phyloP scores from a whole-genome alignment of 2,329 filamentous ascomycete genomes.

The Magnaporthiopsis poae region DNA sequence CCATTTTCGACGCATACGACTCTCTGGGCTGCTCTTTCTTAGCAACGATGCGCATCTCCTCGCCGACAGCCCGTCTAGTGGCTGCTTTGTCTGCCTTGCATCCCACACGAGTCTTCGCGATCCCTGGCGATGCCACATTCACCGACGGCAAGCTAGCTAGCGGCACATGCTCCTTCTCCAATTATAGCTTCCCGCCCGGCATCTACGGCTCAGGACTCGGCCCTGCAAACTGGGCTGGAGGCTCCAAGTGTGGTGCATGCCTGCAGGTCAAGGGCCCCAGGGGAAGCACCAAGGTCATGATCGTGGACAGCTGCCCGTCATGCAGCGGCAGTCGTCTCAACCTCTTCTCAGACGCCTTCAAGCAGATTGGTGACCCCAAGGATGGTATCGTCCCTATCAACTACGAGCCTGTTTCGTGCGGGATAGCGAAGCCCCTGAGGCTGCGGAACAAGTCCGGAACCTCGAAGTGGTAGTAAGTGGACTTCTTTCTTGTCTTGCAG shows the following conservation, averaged over 20 bases:
- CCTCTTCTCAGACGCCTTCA: slow-evolving; percentile 34
- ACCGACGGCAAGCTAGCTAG: slow-evolving; percentile 47
- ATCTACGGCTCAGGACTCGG: slow-evolving; percentile 55
- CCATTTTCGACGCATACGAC: neutral
- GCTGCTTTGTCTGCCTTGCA: neutral
- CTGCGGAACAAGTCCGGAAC: slow-evolving; percentile 36
- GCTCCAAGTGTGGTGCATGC: slow-evolving; percentile 51
- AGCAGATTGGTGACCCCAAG: slow-evolving; percentile 25
- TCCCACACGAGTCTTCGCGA: neutral
- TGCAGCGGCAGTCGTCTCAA: slow-evolving; percentile 32
- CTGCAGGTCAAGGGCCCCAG: slow-evolving; percentile 47
- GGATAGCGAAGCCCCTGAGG: slow-evolving; percentile 30
- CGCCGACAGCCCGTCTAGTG: neutral
- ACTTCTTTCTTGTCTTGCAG: neutral
- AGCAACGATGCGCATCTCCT: neutral
- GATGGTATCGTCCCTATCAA: slow-evolving; percentile 26
- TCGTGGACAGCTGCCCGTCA: slow-evolving; percentile 37
- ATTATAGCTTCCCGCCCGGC: slow-evolving; percentile 49
- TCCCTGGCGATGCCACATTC: slow-evolving; percentile 35
- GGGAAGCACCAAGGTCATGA: slow-evolving; percentile 55
- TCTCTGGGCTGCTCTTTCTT: neutral
- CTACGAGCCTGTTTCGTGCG: slow-evolving; percentile 29
- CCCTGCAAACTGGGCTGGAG: slow-evolving; percentile 44
- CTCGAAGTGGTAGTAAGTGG: slow-evolving; percentile 27
- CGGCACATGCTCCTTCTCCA: slow-evolving; percentile 54